Percentiles rank a stretch among this genome's conserved stretches.
Evolutionary conservation across 2,329 filamentous ascomycete genomes (phyloP).

Genomic region (Tolypocladium tundrense): DNA sequence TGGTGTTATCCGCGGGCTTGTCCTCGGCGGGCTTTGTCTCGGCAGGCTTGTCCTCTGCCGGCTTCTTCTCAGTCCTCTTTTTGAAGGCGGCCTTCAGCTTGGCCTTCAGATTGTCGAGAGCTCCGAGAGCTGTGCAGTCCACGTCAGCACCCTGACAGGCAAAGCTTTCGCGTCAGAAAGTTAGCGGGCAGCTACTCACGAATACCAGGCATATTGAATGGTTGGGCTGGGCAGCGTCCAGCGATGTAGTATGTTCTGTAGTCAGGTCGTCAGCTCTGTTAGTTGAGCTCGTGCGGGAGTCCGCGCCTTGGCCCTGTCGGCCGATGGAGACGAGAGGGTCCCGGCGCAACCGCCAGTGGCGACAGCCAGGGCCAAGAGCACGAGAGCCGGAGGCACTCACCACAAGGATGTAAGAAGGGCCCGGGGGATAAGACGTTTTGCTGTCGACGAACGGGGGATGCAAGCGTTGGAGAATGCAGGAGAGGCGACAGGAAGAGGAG

Average conservation of each 20-base stretch:
- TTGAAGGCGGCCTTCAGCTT: slow-evolving; percentile 45
- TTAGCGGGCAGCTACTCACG: slow-evolving; percentile 28
- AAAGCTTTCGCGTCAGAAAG: background rate
- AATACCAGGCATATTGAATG: slow-evolving; percentile 38
- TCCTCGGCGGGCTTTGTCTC: slow-evolving; percentile 10
- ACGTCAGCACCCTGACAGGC: background rate
- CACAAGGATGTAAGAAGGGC: background rate
- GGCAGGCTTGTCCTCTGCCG: slow-evolving; percentile 11
- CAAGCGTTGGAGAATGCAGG: background rate
- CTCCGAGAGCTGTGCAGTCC: slow-evolving; percentile 29
- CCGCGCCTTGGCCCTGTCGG: background rate
- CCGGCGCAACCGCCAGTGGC: background rate
- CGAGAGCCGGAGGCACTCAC: background rate
- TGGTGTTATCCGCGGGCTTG: slow-evolving; percentile 14
- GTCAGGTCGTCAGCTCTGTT: background rate
- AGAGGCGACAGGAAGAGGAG: background rate
- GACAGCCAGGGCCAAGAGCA: background rate
- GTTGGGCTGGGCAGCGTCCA: background rate
- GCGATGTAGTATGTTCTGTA: slow-evolving; percentile 1
- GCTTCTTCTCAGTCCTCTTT: slow-evolving; percentile 31
- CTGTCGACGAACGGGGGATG: background rate
- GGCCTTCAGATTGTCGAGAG: slow-evolving; percentile 44
- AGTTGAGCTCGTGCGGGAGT: background rate
- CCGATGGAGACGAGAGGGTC: background rate
- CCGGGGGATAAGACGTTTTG: background rate